Evolutionary conservation across 306 rosid species (phyloP), one percentile per base, ranked within the genome.

Genomic region (Fragaria ananassa): DNA sequence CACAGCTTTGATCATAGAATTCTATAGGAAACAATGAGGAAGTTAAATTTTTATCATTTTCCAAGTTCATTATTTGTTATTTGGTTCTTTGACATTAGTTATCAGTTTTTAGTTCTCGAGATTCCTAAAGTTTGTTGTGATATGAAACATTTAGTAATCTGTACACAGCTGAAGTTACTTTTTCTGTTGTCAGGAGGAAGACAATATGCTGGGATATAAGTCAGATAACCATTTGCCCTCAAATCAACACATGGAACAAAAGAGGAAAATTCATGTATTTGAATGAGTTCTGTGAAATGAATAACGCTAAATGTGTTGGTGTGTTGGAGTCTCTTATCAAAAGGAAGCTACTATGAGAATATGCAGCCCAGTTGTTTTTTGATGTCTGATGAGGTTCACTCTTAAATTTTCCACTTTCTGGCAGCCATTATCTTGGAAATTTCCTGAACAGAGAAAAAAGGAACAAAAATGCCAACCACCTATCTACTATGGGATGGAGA

Each of bases 321-420:
- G 6, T 17, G 19, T 21, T 67, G 51, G 71, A n/a, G 19, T 42
- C 62, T 49, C 11, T 17, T 41, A 7, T 29, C 4, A 15, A 17
- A 23, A 2, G 67, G 68, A 73, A 57, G 68, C 64, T 42, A 15
- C 54, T 13, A 39, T 25, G 11, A 23, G 47, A 56, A 3, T 23
- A 19, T 27, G 60, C 45, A 19, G 21, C 44, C 44, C 34, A 12
- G 60, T 45, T 45, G 51, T 34, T 25, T 5, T 61, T 27, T 46
- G 3, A 17, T 62, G n/a, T 74, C 70, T 44, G 70, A 18, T 74
- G 66, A 42, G 54, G 49, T 31, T 71, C 49, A 53, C n/a, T 27
- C n/a, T 44, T 58, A 42, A 27, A 42, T 35, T 60, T 34, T 18
- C 57, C 46, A 18, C n/a, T 27, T 39, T 17, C 39, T 19, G 0